phyloP scores from a whole-genome alignment of 2,329 filamentous ascomycete species.

The Colletotrichum gloeosporioides region DNA sequence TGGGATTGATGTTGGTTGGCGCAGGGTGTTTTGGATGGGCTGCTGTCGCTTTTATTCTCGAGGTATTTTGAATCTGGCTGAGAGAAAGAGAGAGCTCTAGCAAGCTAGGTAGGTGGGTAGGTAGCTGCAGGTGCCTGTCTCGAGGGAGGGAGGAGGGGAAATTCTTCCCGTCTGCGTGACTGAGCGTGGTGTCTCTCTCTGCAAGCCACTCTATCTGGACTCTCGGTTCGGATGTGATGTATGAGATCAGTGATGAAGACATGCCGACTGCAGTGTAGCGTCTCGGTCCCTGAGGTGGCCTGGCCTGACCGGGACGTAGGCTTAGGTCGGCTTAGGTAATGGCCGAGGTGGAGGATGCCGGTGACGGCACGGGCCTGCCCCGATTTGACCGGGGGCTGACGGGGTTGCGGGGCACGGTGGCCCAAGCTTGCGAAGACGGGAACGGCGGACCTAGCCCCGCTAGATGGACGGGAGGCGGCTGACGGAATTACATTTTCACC shows the following conservation, averaged over 20 bases:
- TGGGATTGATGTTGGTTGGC: background rate
- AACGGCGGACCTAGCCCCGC: background rate
- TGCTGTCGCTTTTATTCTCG: background rate
- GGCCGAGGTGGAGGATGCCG: background rate
- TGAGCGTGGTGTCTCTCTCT: background rate
- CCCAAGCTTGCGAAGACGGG: background rate
- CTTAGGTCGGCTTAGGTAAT: constrained; percentile 5
- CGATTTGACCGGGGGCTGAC: background rate
- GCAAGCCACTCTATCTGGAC: background rate
- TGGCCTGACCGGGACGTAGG: background rate
- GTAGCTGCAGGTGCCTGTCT: background rate
- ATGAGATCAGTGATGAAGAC: background rate
- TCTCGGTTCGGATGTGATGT: background rate
- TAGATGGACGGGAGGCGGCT: too few species aligned
- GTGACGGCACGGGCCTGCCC: constrained; percentile 15
- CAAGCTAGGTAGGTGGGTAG: background rate
- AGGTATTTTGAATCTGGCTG: background rate
- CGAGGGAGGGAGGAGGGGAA: background rate
- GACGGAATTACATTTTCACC: background rate
- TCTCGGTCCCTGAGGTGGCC: background rate
- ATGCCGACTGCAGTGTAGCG: background rate
- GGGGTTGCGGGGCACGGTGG: background rate
- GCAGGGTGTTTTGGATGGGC: background rate
- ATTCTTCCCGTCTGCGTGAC: background rate
- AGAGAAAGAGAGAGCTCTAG: background rate